Conservation (phyloP, 306 rosid genomes). For the Rosa multiflora region DNA sequence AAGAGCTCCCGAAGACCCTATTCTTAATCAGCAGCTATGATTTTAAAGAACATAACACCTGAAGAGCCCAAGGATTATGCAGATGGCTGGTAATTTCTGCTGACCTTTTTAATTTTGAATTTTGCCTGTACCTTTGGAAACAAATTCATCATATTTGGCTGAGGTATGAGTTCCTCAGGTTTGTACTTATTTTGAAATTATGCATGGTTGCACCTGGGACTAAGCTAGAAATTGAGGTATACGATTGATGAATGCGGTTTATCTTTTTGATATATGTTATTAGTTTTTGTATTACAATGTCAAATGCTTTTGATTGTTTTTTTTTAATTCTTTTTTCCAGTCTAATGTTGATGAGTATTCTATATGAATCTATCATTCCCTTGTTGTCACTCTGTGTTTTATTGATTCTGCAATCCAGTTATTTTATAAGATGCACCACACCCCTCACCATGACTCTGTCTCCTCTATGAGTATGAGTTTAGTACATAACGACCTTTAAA, state of each 20-base stretch:
- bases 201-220: neutral
- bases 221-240: neutral
- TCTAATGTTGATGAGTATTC: neutral
- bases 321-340: neutral
- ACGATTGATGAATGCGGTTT: neutral
- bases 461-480: neutral
- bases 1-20: constrained; percentile 51
- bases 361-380: neutral
- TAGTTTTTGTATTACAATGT: neutral
- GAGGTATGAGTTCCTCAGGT: neutral
- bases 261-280: neutral
- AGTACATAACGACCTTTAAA: neutral
- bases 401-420: neutral
- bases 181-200: neutral
- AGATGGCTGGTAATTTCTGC: neutral
- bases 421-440: neutral
- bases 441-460: neutral
- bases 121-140: neutral
- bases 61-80: neutral
- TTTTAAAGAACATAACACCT: constrained; percentile 8
- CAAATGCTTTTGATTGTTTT: neutral
- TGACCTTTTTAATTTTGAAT: neutral
- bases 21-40: constrained; percentile 80
- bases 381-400: neutral
- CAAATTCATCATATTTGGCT: neutral